Base-by-base conservation (phyloP, 2,329 filamentous ascomycete species). In the Nemania serpens region DNA sequence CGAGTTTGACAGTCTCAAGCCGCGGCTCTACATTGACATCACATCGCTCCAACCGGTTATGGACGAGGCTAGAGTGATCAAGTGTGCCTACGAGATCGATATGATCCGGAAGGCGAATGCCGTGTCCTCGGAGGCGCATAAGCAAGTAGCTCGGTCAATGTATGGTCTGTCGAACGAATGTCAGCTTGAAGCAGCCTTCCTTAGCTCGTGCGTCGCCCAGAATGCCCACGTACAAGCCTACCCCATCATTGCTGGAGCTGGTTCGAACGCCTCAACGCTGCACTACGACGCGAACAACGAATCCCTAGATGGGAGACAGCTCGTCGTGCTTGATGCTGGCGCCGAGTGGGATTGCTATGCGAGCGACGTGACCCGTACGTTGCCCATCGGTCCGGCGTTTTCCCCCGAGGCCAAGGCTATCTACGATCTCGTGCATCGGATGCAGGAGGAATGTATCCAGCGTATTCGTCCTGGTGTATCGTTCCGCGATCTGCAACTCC, bases 261-360 rank as follows among this genome's bases (percentile, higher is more conserved):
- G 94, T 1, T 73, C 81, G n/a, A 95, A 95, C 71, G 93, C 90
- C 5, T 88, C 90, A 13, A 93, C 91, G 0, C 80, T 98, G 42
- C 95, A 99, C 76, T 99, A 99, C 75, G 84, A 85, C 45, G 85
- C 84, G 55, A 98, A 99, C 73, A 83, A 96, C 70, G 84, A 90
- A 68, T 77, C 87, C 1, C 83, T 98, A 17, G 77, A 78, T 2
- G 86, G 88, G 25, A 84, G 88, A 59, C 86, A 93, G 70, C 82
- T 93, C 33, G 79, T 98, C 34, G 88, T 96, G 18, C 80, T 99
- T 4, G 94, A 99, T 73, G 93, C 94, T 1, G 93, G 92, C 2
- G 90, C 88, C 66, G 94, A 98, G 75, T 96, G 88, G 76, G 78
- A 87, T 50, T 88, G 90, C 68, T 98, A 99, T 74, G 92, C 92